Percentiles rank a stretch among this genome's conserved stretches.
Conservation (phyloP, 495 filamentous ascomycete genomes). For the Aspergillus affinis region DNA sequence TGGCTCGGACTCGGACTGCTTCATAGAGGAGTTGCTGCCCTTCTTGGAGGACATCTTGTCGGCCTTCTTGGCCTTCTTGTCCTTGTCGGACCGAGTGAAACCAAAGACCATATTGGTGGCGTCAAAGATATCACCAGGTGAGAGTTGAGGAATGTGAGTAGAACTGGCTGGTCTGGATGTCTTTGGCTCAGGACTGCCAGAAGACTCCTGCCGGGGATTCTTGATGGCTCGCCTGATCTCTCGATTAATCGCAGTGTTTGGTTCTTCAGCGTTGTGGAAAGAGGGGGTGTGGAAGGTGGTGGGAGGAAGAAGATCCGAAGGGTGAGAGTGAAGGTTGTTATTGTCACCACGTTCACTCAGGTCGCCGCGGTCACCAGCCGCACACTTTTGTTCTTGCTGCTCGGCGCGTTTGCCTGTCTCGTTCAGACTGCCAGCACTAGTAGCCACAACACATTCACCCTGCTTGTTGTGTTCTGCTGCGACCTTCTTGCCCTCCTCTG, state of each 20-base stretch:
- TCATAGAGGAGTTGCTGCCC: background rate
- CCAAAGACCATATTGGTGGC: background rate
- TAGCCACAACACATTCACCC: conserved; percentile 1
- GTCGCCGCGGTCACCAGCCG: background rate
- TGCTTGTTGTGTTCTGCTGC: conserved; percentile 1
- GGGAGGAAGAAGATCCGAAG: conserved; percentile 11
- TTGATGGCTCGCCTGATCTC: background rate
- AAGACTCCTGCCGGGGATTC: conserved; percentile 3
- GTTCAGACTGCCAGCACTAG: background rate
- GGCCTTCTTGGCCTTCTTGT: background rate
- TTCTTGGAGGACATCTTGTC: background rate
- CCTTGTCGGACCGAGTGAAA: background rate
- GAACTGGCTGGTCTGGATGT: background rate
- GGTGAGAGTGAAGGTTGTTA: background rate
- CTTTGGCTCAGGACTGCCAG: conserved; percentile 7
- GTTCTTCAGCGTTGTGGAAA: background rate
- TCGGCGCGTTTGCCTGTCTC: conserved; percentile 2
- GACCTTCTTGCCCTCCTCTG: background rate
- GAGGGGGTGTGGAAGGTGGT: conserved; percentile 13
- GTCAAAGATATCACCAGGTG: background rate
- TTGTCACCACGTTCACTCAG: background rate
- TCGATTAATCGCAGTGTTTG: background rate
- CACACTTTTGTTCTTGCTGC: background rate
- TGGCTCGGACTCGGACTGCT: background rate
- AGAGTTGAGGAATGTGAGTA: background rate